A percentile compares a stretch with the other conserved stretches of the same genome.
Conservation (phyloP, 257 asterid genomes). For the Primulina eburnea region DNA sequence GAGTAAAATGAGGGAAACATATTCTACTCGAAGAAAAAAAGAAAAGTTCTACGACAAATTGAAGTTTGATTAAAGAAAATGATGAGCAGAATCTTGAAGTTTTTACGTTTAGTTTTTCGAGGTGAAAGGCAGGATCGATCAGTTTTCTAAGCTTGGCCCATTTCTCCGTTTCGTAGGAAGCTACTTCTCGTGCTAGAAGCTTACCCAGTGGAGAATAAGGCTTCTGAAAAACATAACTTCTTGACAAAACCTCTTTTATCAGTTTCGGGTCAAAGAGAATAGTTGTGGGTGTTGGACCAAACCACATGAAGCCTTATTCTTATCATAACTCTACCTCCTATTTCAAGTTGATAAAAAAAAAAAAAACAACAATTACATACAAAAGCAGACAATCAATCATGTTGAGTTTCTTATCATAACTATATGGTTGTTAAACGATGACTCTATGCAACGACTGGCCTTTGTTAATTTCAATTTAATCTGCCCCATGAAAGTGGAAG, state of each 20-base stretch:
- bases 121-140: conserved; percentile 57
- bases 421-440: no score
- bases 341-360: no score
- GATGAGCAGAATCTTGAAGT: neutral
- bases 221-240: conserved; percentile 39
- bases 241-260: conserved; percentile 47
- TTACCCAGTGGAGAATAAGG: conserved; percentile 24
- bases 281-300: conserved; percentile 40
- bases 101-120: conserved; percentile 43
- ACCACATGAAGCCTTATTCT: conserved; percentile 33
- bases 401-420: neutral
- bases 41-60: neutral
- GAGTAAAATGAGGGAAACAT: conserved; percentile 50
- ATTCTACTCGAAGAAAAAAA: conserved; percentile 23
- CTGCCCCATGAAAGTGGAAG: neutral
- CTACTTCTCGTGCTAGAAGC: conserved; percentile 38
- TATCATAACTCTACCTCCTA: conserved; percentile 38
- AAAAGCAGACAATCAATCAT: neutral
- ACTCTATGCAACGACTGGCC: no score
- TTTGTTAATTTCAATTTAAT: no score
- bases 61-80: neutral
- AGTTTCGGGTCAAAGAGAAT: conserved; percentile 38
- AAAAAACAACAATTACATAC: neutral
- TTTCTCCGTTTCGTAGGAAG: conserved; percentile 37
- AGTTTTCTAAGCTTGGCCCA: conserved; percentile 60